Evolutionary conservation across 352 stramenopile genomes (phyloP), one percentile per base, ranked within the genome.

Genomic region (Phytophthora agathidicida): DNA sequence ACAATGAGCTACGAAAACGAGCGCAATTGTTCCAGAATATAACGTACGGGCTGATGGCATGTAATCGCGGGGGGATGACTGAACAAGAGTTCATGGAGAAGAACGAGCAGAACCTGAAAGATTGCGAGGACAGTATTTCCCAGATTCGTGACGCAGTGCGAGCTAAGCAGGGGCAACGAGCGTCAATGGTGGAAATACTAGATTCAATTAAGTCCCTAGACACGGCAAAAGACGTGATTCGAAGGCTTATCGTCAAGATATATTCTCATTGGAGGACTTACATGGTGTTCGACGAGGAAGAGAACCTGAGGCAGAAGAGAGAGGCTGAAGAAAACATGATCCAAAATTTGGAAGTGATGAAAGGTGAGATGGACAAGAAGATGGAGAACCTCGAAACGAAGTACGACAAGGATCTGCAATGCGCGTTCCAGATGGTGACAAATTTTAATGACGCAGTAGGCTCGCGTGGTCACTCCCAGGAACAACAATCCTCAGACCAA

Each of bases 121-220:
- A 59, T 14, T 91, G 75, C 36, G 79, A 93, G 48, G 73, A 89
- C 17, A 77, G 58, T 30, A 89, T 93, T 54, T 70, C 66, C 5
- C 69, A 86, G 11, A 66, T 92, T 27, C 71, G 53, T 13, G 71
- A 77, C 16, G 69, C 73, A 11, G 59, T 91, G 10, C 52, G 58
- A 11, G 56, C 65, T 17, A 65, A 48, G 23, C 52, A 27, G 5
- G 35, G 16, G 9, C 60, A 68, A 36, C 55, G 61, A 23, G 50
- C 52, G 41, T 69, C 60, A 26, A 75, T 75, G 46, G 39, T 41
- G 30, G 33, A 55, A 22, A 60, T 80, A 32, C 43, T 91, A 14
- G 70, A 86, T 42, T 75, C 69, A 0, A 65, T 91, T 7, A 58
- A 69, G 7, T 82, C 66, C 1, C 27, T 89, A 13, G 64, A 83